Conservation (phyloP, 768 basidiomycete genomes). For the Sporobolomyces roseus region DNA sequence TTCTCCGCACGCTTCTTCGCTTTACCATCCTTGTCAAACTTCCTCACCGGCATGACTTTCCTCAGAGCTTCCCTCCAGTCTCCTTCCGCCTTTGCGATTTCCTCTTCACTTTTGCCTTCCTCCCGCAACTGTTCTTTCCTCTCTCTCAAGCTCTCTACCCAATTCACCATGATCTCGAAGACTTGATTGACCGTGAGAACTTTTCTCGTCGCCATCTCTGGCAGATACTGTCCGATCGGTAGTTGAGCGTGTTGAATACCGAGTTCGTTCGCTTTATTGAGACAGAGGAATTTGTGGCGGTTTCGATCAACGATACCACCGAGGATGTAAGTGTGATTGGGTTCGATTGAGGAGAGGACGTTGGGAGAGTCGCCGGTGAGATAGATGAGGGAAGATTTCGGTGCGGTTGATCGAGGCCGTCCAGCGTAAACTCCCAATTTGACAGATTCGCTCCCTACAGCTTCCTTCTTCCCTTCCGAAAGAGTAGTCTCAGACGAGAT, state of each 20-base stretch:
- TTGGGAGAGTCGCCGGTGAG: conserved; percentile 90
- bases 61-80: conserved; percentile 79
- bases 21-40: conserved; percentile 59
- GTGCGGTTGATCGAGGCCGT: conserved; percentile 10
- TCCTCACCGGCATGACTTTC: conserved; percentile 85
- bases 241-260: conserved; percentile 79
- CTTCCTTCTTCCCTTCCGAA: neutral
- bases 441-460: neutral
- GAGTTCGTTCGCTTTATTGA: conserved; percentile 72
- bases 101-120: conserved; percentile 49
- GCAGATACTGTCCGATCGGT: conserved; percentile 87
- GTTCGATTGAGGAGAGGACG: conserved; percentile 73
- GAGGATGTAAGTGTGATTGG: conserved; percentile 86
- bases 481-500: neutral
- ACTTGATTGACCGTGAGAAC: conserved; percentile 94
- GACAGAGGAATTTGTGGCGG: conserved; percentile 70
- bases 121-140: conserved; percentile 44
- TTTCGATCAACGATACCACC: conserved; percentile 95
- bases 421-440: conserved; percentile 12
- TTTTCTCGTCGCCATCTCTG: conserved; percentile 79
- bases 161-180: conserved; percentile 76
- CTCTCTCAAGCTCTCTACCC: conserved; percentile 61
- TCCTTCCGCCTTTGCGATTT: conserved; percentile 40
- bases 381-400: conserved; percentile 67
- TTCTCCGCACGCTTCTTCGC: neutral